Evolutionary conservation across 768 basidiomycete species (phyloP).

Genomic region (Hypsizygus marmoreus): DNA sequence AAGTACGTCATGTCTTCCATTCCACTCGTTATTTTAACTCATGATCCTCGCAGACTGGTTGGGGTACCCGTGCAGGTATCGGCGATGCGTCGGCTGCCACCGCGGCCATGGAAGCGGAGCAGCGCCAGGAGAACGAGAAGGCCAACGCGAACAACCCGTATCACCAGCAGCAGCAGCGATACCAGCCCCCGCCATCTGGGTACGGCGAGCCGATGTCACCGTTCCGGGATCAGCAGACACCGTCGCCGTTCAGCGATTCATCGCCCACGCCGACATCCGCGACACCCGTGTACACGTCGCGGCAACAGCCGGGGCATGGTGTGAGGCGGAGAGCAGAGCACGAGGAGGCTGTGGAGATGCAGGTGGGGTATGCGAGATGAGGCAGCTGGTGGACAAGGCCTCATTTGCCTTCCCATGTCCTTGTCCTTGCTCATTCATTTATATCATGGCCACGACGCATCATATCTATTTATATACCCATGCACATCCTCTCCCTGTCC

Average conservation of each 20-base stretch:
- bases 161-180: slow-evolving; percentile 23
- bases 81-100: slow-evolving; percentile 81
- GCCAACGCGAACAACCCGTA: slow-evolving; percentile 29
- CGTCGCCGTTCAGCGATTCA: slow-evolving; percentile 27
- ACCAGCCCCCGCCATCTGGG: slow-evolving; percentile 2
- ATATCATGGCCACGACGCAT: no score
- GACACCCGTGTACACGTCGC: slow-evolving; percentile 23
- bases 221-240: slow-evolving; percentile 30
- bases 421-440: no score
- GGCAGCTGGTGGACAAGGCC: no score
- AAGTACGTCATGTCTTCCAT: slow-evolving; percentile 46
- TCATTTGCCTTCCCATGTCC: no score
- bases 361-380: slow-evolving; percentile 38
- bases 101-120: slow-evolving; percentile 67
- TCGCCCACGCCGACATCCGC: slow-evolving; percentile 15
- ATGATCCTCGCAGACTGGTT: slow-evolving; percentile 63
- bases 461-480: no score
- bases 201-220: slow-evolving; percentile 21
- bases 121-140: slow-evolving; percentile 37
- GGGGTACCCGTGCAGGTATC: slow-evolving; percentile 95
- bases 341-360: slow-evolving; percentile 36
- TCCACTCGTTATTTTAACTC: neutral
- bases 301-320: slow-evolving; percentile 15
- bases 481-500: no score
- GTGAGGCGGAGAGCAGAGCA: slow-evolving; percentile 24